Evolutionary conservation across 2,329 filamentous ascomycete species (phyloP), one percentile per base, ranked within the genome.

Genomic region (Ophiocordyceps unilateralis): DNA sequence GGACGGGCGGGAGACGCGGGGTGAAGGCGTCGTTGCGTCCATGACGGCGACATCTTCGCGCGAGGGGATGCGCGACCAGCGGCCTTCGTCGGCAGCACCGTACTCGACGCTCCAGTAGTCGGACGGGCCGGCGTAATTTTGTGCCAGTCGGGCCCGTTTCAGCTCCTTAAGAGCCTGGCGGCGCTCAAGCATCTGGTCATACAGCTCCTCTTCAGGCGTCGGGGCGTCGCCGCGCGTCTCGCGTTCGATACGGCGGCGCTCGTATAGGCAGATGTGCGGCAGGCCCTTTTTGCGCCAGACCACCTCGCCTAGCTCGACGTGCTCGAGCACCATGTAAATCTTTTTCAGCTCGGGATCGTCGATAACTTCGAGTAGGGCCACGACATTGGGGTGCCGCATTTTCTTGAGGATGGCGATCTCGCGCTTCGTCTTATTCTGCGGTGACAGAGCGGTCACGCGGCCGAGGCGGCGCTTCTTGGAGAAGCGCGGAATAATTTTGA

Each of bases 401-500:
- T 98, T 98, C 62, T 98, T 98, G 53, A 98, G 69, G 45, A 98
- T 96, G 56, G 91, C 91, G 49, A 98, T 93, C 65, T 98, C 91
- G 58, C 83, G 82, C 66, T 94, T 95, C 44, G 84, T 86, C 67
- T 88, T 89, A 60, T 85, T 81, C 53, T 78, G 73, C 3, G 73
- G 75, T 1, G 74, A 74, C 54, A 66, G 62, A 47, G 76, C 74
- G 2, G 72, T 78, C 44, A 89, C 81, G 56, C 83, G 83, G 43
- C 91, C 91, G n/a, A 98, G 71, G 22, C 89, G 83, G 44, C 88
- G 79, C 53, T 85, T 86, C 65, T 93, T 95, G 42, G 89, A 93
- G 58, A 91, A 94, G 32, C 91, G 79, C 45, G 93, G 86, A 40
- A 98, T 93, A 53, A 98, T 98, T 66, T 98, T 98, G 71, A 98